phyloP scores from a whole-genome alignment of 345 rosid species.

The Lepidium africanum region DNA sequence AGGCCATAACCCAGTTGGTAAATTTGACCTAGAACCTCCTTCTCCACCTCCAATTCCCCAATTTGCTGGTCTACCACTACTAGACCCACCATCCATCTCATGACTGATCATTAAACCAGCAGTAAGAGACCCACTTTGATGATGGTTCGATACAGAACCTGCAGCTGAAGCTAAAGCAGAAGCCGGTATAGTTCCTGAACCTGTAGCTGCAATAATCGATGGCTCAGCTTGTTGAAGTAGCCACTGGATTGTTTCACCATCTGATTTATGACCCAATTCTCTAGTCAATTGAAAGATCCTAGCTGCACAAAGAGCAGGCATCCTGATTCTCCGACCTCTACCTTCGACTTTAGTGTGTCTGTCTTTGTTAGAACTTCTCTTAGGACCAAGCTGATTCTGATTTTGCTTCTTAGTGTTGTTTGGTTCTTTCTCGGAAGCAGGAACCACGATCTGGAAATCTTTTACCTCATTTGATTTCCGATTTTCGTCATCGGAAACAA shows the following conservation, averaged over 20 bases:
- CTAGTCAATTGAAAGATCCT: slow-evolving; percentile 94
- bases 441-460: slow-evolving; percentile 65
- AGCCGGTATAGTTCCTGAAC: slow-evolving; percentile 92
- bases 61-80: slow-evolving; percentile 46
- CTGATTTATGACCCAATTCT: slow-evolving; percentile 96
- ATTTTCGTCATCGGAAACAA: slow-evolving; percentile 11
- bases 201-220: slow-evolving; percentile 85
- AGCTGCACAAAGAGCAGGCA: slow-evolving; percentile 98
- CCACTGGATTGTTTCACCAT: slow-evolving; percentile 98
- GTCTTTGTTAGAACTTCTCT: slow-evolving; percentile 90
- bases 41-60: slow-evolving; percentile 55
- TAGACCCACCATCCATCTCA: slow-evolving; percentile 42
- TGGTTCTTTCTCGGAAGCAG: slow-evolving; percentile 50
- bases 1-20: slow-evolving; percentile 68
- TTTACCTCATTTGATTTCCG: slow-evolving; percentile 56
- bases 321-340: slow-evolving; percentile 87
- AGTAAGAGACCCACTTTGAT: slow-evolving; percentile 49
- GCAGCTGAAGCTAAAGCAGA: slow-evolving; percentile 69
- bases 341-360: slow-evolving; percentile 97
- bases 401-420: slow-evolving; percentile 42
- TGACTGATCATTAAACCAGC: slow-evolving; percentile 71
- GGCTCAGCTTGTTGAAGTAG: slow-evolving; percentile 91
- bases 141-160: slow-evolving; percentile 49
- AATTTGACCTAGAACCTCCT: slow-evolving; percentile 59
- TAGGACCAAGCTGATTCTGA: slow-evolving; percentile 52